Base-by-base conservation (phyloP, 768 basidiomycete genomes). In the Suillus subalutaceus region DNA sequence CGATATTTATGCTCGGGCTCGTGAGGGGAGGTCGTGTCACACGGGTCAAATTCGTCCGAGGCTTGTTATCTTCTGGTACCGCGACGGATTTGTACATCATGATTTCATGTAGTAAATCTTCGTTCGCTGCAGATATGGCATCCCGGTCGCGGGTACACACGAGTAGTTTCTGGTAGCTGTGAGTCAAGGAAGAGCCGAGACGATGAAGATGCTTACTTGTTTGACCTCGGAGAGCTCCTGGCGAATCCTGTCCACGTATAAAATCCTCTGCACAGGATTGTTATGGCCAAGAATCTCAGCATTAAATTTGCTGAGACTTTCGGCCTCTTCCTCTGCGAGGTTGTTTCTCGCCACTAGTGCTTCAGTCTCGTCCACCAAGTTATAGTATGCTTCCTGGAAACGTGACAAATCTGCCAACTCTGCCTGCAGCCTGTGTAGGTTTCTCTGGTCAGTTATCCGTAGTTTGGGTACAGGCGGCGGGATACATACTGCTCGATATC, bases 231-330 rank as follows among this genome's bases (percentile, higher is more conserved):
- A 87, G 59, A 96, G 79, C 73, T 97, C 94, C 64, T 84, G 80
- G 43, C 95, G 84, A 62, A 97, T 87, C 63, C 88, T 84, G 66
- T 96, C 96, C 18, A 97, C 88, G 70, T 97, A 96, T 75, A 88
- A 82, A 71, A 97, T 94, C 66, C 88, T 86, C 76, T 97, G 95
- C 2, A 88, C 87, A 10, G 92, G 91, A 72, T 96, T 96, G 41
- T 85, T 83, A 73, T 96, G 94, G 0, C 93, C 88, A 20, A 95
- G 79, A 65, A 97, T 91, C 74, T 95, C 88, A 0, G 93, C 91
- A 68, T 96, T 96, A 79, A 94, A 90, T 71, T 83, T 84, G 69
- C 91, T 88, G 52, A 97, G 83, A n/a, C 83, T 80, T 46, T 85
- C 81, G 0, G 91, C 88, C 74, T 97, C 96, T 50, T 88, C 88